Evolutionary conservation across 1,284 basidiomycete genomes (phyloP), one percentile per base, ranked within the genome.

Genomic region (Ceratobasidium papillatum): DNA sequence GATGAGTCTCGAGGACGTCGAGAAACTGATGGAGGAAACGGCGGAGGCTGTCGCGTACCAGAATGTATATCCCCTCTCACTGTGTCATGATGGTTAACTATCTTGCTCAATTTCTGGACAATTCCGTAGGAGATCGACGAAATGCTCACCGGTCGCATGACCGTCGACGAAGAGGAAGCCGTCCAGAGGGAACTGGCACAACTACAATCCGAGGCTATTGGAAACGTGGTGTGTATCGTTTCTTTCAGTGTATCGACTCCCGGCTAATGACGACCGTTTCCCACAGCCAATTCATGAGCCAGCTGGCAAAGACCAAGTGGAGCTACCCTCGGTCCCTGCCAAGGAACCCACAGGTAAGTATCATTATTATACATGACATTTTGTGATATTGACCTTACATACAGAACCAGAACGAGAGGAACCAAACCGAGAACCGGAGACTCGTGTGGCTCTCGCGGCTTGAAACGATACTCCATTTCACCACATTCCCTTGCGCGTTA

Each of bases 31-130:
- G 84, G 94, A 93, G 77, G 93, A 97, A 82, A 97, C 96, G 0
- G 89, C 90, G 1, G 97, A 99, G 80, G 97, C 95, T 0, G 87
- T 93, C 77, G 95, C 91, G 76, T 98, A 99, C 82, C 96, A 99
- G 82, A 84, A 87, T 80, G 96, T 96, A 77, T 66, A 90, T 83
- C 30, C 17, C 32, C 41, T 63, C 62, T 71, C 22, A 1, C 17
- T n/a, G 25, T 27, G 65, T 25, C 34, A 64, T 25, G 51, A 27
- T 56, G 54, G 36, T 32, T 2, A 32, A 34, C 22, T 0, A 52
- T 49, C 27, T 5, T 36, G 32, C 25, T 52, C n/a, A 54, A 5
- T 27, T 9, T 11, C 8, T 14, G 36, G 22, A 25, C 69, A 65
- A 73, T 51, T 58, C 19, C 3, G 78, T 79, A 95, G 95, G 97